These are phyloP conservation scores for Linum lewisii DNA, from an alignment of 345 rosid species.

Conservation along the genomic window DNA sequence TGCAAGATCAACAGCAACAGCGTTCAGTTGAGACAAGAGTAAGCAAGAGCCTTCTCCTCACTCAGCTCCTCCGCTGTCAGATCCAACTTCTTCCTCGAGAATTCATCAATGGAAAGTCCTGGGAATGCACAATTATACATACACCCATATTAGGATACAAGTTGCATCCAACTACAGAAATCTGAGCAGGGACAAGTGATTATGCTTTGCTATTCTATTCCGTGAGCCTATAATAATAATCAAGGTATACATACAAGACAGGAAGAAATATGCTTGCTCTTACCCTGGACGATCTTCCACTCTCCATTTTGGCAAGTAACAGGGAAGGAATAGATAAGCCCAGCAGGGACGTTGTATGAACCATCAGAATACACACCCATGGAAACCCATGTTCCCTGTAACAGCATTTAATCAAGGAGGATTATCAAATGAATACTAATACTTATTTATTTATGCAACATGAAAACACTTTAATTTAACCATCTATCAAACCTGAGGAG, in stretches of 20 bases:
- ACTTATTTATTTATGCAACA: too few relatives aligned
- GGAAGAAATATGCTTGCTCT: neutral
- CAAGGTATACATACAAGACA: neutral
- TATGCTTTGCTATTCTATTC: neutral
- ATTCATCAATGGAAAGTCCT: conserved; percentile 59
- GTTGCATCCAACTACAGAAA: neutral
- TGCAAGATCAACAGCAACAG: neutral
- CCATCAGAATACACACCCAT: conserved; percentile 96
- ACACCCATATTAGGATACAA: neutral
- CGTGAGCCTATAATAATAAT: too few relatives aligned
- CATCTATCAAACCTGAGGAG: conserved; percentile 38
- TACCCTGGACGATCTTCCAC: conserved; percentile 70
- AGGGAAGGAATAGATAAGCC: conserved; percentile 74
- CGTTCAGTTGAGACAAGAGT: conserved; percentile 40
- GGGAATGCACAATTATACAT: neutral
- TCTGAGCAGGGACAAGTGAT: neutral
- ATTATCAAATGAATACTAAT: neutral
- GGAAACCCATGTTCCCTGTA: conserved; percentile 73
- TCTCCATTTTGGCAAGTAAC: conserved; percentile 64
- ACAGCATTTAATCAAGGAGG: neutral
- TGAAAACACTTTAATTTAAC: neutral
- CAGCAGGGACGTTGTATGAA: conserved; percentile 60
- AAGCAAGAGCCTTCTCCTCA: conserved; percentile 66
- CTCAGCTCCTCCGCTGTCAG: conserved; percentile 57
- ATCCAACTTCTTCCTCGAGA: conserved; percentile 72